These are phyloP conservation scores for Fraxinus paxiana DNA, from an alignment of 305 asterid genomes.

Conservation along the genomic window DNA sequence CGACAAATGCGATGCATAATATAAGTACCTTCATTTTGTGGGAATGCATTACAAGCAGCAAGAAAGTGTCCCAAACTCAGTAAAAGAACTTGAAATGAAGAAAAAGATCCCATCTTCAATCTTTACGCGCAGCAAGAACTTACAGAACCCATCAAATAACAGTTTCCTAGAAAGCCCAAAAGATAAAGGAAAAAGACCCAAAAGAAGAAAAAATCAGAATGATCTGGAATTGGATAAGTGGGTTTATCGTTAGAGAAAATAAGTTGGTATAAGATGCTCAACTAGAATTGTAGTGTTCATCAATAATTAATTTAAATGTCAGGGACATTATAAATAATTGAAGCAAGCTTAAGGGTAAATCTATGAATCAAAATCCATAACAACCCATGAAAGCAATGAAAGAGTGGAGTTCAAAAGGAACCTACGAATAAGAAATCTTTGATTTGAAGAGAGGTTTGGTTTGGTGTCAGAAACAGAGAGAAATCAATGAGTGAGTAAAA, in stretches of 20 bases:
- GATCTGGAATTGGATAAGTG: constrained; percentile 20
- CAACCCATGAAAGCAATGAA: constrained; percentile 48
- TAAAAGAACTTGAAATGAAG: constrained; percentile 38
- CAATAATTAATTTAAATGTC: constrained; percentile 15
- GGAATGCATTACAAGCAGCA: constrained; percentile 46
- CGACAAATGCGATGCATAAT: constrained; percentile 14
- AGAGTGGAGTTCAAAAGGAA: constrained; percentile 34
- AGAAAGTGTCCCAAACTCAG: constrained; percentile 43
- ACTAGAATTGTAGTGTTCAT: background rate
- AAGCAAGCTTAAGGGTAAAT: constrained; percentile 23
- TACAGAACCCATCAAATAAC: constrained; percentile 42
- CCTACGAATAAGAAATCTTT: constrained; percentile 47
- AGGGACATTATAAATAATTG: background rate
- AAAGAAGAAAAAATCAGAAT: background rate
- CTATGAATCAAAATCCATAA: constrained; percentile 40
- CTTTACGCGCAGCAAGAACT: constrained; percentile 28
- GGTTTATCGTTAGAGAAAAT: constrained; percentile 29
- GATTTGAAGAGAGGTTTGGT: constrained; percentile 64
- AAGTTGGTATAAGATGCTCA: background rate
- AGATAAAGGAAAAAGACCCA: background rate
- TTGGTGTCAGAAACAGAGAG: constrained; percentile 47
- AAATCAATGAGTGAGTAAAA: constrained; percentile 7
- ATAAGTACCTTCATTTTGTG: constrained; percentile 56
- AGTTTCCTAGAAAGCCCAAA: constrained; percentile 3
- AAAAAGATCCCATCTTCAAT: constrained; percentile 41